Evolutionary conservation across 176 grass and related monocot genomes (phyloP), one percentile per base, ranked within the genome.

Genomic region (Guadua angustifolia): DNA sequence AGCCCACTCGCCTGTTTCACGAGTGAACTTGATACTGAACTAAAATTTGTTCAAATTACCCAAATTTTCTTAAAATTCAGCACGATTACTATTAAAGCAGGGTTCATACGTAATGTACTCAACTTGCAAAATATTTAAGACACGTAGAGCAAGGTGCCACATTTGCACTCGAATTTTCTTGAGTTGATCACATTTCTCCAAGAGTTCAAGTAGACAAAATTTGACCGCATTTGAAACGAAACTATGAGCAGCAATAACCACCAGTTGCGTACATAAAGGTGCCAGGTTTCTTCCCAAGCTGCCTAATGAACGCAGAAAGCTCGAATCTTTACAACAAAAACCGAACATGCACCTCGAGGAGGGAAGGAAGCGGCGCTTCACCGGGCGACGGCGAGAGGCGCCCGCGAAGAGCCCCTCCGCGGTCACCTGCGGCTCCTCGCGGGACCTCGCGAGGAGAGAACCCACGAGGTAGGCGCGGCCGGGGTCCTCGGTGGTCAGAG

Each of bases 401-500:
- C 14, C 78, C 14, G 6, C 35, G 70, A 55, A 38, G 69, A 24
- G 35, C 35, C 18, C 22, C 18, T 22, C 61, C 21, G 71, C 71
- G 12, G 71, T 19, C 8, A 3, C 78, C 45, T 24, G 62, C 3
- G 26, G 19, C 2, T 49, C 53, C 9, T 80, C 25, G 22, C 22
- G 53, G 9, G 50, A 0, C 9, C 26, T 10, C 0, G 64, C 9
- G 9, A 17, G 63, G 36, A 83, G 38, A 17, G 81, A 19, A 1
- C 15, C 40, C 8, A 57, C 4, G 25, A 86, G 33, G 19, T 68
- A 69, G 45, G 81, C 42, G 29, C 55, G 74, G 80, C 14, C 24
- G 67, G 87, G 87, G n/a, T 77, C 78, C 53, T 80, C 78, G 68
- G 74, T 29, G 49, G 47, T 8, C 22, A 66, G 84, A 26, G 75